Evolutionary conservation across 164 flowering plant genomes (phyloP).

Genomic region (Chloranthus sessilifolius): DNA sequence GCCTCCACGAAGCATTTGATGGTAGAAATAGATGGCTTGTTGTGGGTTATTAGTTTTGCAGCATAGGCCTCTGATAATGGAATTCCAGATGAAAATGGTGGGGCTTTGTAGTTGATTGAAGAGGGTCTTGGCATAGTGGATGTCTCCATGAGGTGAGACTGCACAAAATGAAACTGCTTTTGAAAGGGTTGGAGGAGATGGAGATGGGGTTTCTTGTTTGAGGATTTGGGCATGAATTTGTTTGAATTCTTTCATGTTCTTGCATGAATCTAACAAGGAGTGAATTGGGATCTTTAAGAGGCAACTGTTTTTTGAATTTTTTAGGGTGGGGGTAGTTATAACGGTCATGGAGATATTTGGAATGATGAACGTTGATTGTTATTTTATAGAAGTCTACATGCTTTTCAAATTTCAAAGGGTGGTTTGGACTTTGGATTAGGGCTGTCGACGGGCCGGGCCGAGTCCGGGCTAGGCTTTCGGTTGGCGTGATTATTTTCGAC

Average conservation of each 20-base stretch:
- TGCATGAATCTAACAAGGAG: constrained; percentile 17
- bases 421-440: too few relatives aligned
- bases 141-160: constrained; percentile 20
- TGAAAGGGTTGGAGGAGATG: constrained; percentile 4
- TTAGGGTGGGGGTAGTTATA: too few relatives aligned
- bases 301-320: too few relatives aligned
- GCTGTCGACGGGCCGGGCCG: too few relatives aligned
- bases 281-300: constrained; percentile 1
- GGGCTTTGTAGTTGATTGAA: constrained; percentile 20
- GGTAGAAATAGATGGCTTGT: constrained; percentile 19
- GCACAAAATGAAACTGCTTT: constrained; percentile 23
- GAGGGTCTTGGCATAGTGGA: constrained; percentile 25
- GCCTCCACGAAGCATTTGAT: constrained; percentile 15
- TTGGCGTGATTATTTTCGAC: too few relatives aligned
- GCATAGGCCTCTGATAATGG: constrained; percentile 28
- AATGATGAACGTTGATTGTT: too few relatives aligned
- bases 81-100: constrained; percentile 18
- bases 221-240: constrained; percentile 24
- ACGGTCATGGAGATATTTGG: too few relatives aligned
- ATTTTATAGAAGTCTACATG: too few relatives aligned
- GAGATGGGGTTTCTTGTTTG: constrained; percentile 8
- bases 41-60: constrained; percentile 11
- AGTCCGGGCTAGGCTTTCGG: too few relatives aligned
- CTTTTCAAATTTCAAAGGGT: too few relatives aligned
- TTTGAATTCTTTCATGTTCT: constrained; percentile 17